Percentiles rank a stretch among this genome's conserved stretches.
phyloP scores from a whole-genome alignment of 2,329 filamentous ascomycete species.

The Fusarium sp. region DNA sequence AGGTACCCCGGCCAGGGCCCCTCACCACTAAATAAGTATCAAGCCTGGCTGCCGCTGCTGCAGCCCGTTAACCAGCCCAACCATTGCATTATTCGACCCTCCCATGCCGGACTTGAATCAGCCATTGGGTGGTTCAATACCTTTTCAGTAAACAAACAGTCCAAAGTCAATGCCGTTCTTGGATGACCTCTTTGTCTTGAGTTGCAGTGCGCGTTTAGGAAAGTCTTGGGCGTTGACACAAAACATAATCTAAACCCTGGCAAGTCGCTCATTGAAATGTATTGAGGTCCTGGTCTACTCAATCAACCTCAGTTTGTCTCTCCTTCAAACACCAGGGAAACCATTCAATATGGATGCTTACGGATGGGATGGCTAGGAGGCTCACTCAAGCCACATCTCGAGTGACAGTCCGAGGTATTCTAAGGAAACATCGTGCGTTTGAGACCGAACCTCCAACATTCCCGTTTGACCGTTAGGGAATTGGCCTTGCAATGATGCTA shows the following conservation, averaged over 20 bases:
- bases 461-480: not conserved
- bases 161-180: not conserved
- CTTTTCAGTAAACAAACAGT: slow-evolving; percentile 1
- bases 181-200: not conserved
- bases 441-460: slow-evolving; percentile 14
- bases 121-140: slow-evolving; percentile 11
- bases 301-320: slow-evolving; percentile 26
- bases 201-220: slow-evolving; percentile 3
- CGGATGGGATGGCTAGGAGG: not conserved
- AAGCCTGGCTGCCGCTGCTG: slow-evolving; percentile 23
- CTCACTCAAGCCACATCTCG: not conserved
- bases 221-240: slow-evolving; percentile 11
- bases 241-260: slow-evolving; percentile 9
- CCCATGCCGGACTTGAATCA: not conserved
- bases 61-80: slow-evolving; percentile 23
- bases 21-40: slow-evolving; percentile 21
- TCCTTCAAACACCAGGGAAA: slow-evolving; percentile 22
- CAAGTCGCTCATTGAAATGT: slow-evolving; percentile 18
- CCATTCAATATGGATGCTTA: not conserved
- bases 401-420: slow-evolving; percentile 9
- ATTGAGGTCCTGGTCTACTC: slow-evolving; percentile 19
- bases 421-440: slow-evolving; percentile 21
- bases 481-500: not conserved
- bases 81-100: slow-evolving; percentile 17
- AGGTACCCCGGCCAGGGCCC: slow-evolving; percentile 4